These are phyloP conservation scores for Neurospora sp. DNA, from an alignment of 2,329 filamentous ascomycete species.

Conservation along the genomic window DNA sequence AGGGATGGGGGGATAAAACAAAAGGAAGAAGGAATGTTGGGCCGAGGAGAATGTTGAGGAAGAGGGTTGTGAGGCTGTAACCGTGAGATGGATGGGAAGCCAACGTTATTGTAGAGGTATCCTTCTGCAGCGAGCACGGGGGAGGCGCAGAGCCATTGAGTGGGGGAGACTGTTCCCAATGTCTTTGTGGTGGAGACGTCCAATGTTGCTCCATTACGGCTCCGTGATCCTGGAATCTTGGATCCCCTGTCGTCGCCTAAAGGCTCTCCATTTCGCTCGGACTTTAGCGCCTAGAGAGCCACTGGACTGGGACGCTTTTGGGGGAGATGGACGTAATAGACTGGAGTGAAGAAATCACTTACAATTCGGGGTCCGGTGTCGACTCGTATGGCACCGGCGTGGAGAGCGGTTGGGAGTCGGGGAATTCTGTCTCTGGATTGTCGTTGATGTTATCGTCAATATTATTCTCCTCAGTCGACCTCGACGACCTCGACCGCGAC, in stretches of 20 bases:
- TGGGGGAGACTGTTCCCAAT: not conserved
- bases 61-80: not conserved
- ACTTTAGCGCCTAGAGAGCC: not conserved
- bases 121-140: constrained; percentile 4
- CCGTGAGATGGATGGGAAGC: not conserved
- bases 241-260: not conserved
- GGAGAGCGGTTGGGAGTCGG: not conserved
- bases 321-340: constrained; percentile 4
- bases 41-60: not conserved
- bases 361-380: constrained; percentile 33
- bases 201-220: not conserved
- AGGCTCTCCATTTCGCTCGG: not conserved
- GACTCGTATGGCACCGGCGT: not conserved
- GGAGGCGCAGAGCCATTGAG: constrained; percentile 13
- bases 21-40: not conserved
- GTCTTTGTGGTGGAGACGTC: not conserved
- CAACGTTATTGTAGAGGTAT: not conserved
- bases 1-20: not conserved
- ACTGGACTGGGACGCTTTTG: not conserved
- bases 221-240: not conserved
- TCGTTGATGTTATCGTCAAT: constrained; percentile 1
- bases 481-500: constrained; percentile 2
- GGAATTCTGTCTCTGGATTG: not conserved
- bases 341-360: constrained; percentile 23
- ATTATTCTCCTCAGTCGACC: not conserved